These are phyloP conservation scores for Apiospora sp. DNA, from an alignment of 2,329 filamentous ascomycete species.

Conservation along the genomic window DNA sequence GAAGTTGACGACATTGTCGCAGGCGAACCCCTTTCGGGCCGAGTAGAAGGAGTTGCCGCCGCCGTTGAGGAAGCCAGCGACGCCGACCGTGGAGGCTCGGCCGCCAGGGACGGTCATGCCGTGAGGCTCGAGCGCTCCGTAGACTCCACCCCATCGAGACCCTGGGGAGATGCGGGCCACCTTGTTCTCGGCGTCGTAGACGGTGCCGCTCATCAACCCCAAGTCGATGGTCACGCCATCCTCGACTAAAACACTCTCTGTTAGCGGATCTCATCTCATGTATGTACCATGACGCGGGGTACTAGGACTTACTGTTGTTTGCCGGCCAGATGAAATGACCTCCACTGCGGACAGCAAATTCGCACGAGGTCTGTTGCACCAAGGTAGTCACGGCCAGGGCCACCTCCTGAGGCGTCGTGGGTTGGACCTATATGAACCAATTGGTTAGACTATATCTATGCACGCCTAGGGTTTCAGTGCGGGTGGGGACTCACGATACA, in stretches of 20 bases:
- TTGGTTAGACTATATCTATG: neutral
- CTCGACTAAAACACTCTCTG: constrained; percentile 14
- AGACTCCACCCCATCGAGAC: constrained; percentile 36
- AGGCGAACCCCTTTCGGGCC: constrained; percentile 49
- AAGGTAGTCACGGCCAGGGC: constrained; percentile 25
- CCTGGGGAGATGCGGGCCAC: constrained; percentile 42
- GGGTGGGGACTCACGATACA: constrained; percentile 23
- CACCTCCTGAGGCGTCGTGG: constrained; percentile 26
- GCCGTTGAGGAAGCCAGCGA: constrained; percentile 38
- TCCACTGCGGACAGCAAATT: constrained; percentile 29
- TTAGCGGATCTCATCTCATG: neutral
- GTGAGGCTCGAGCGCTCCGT: constrained; percentile 29
- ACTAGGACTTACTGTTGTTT: neutral
- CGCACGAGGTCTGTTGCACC: constrained; percentile 29
- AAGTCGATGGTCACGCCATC: constrained; percentile 31
- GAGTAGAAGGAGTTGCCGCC: constrained; percentile 37
- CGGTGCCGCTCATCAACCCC: constrained; percentile 41
- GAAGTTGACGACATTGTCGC: constrained; percentile 52
- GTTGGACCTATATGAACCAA: constrained; percentile 28
- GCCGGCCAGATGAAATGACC: constrained; percentile 28
- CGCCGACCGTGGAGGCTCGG: constrained; percentile 37
- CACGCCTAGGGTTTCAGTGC: fast-evolving
- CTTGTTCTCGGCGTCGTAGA: constrained; percentile 37
- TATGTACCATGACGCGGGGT: too few species aligned
- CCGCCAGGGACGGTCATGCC: constrained; percentile 35